Base-by-base conservation (phyloP, 768 basidiomycete genomes). In the Paxillus ammoniavirescens region DNA sequence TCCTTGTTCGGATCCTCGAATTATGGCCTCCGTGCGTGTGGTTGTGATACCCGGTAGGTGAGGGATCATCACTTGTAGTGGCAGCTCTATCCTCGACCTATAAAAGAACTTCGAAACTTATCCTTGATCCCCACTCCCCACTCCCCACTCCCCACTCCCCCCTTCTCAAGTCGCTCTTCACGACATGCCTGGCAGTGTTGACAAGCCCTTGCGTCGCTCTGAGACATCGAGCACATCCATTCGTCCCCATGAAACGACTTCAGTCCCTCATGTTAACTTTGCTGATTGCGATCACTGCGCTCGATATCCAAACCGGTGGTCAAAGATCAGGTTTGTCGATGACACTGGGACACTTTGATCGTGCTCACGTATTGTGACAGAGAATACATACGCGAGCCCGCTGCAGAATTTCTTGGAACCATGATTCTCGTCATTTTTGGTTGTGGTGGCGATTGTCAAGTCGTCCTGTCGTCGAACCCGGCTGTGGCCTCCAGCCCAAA, bases 361-460 rank as follows among this genome's bases (percentile, higher is more conserved):
- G 21, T 13, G 17, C n/a, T n/a, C 30, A 31, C 17, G 26, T 12
- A 28, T 6, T 23, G 26, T 17, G 5, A 31, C 53, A 81, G 83
- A 30, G 68, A 73, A 52, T 62, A 64, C 43, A 63, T 86, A 38
- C 74, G 80, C 54, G 85, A 88, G 66, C 78, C 83, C 14, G 77
- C 75, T 28, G 86, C 83, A 14, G 86, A 87, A 65, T 84, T 86
- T 58, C 61, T 86, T 42, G 85, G 84, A 17, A 75, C 77, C 8
- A 77, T 78, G 61, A 71, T 86, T 30, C 69, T 87, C 8, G 70
- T 84, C 50, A 78, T 84, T 49, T 81, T 86, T 55, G 85, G 85
- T 21, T 72, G 71, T 41, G 84, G 83, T 42, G 78, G 78, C 40
- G 73, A 80, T 53, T 83, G 81, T 60, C 84, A 86, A 64, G 77